Conservation (phyloP, 306 rosid species). For the Cicer yamashitae region DNA sequence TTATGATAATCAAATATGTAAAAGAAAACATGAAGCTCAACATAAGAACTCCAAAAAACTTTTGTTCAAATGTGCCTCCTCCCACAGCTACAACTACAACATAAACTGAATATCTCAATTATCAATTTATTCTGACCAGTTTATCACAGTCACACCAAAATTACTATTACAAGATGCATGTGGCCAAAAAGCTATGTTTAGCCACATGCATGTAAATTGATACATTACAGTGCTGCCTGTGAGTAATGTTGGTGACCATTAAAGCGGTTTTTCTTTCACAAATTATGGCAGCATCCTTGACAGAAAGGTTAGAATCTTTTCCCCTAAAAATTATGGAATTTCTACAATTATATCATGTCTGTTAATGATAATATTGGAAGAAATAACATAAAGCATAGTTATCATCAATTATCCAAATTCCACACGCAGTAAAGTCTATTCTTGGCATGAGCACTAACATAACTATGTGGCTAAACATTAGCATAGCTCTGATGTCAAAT, state of each 20-base stretch:
- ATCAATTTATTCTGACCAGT: slow-evolving; percentile 7
- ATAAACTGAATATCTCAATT: neutral
- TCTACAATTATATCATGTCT: neutral
- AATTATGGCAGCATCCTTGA: slow-evolving; percentile 1
- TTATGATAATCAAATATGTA: neutral
- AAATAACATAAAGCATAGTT: neutral
- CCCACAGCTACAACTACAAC: neutral
- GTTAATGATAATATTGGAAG: neutral
- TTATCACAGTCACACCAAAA: slow-evolving; percentile 19
- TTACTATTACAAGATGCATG: no score
- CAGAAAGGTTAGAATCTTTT: neutral
- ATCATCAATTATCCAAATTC: neutral
- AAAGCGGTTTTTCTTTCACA: slow-evolving; percentile 6
- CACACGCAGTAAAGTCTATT: neutral
- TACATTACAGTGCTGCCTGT: neutral
- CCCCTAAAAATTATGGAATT: slow-evolving; percentile 9
- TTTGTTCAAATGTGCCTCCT: neutral
- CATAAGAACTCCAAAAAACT: neutral
- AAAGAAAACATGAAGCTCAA: slow-evolving; percentile 4
- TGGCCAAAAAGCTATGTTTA: no score
- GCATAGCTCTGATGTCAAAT: neutral
- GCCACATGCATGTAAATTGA: no score
- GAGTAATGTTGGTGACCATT: neutral
- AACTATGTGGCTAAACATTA: neutral
- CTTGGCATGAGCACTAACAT: slow-evolving; percentile 8